Base-by-base conservation (phyloP, 306 rosid species). In the Lithocarpus polystachyus region DNA sequence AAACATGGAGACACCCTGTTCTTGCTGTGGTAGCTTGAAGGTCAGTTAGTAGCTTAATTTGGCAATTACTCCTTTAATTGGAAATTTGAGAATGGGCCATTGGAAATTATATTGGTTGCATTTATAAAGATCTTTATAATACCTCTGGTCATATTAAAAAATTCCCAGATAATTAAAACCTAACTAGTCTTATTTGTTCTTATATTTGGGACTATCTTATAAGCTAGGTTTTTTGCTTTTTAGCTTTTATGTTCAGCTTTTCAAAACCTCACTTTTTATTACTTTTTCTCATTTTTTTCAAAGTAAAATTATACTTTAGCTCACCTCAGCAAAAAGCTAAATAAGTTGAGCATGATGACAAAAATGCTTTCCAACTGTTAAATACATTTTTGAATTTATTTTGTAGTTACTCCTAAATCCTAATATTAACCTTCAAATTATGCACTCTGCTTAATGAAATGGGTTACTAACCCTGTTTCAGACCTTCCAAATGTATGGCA, bases 1-100 rank as follows among this genome's bases (percentile, higher is more conserved):
- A n/a, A 92, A 88, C 76, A 90, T 92, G 97, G 97, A 94, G 53
- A 65, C 90, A 71, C 98, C 98, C 4, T 94, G 97, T 84, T 89
- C 94, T 82, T 94, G 97, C 82, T 51, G 82, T 79, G 98, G 97
- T 56, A 94, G 93, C 85, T 89, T 94, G 86, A 94, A 94, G 98
- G 98, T 87, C 59, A 65, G 81, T 56, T 67, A 5, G 52, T 67
- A 19, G 51, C 52, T 67, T 76, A 68, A 7, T 62, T 76, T 60
- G 75, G 24, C 59, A 18, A 69, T 76, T 75, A 15, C 76, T 48
- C 74, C 52, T 68, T 68, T 35, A 33, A 45, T 67, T 33, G 8
- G 24, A 67, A n/a, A 67, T 51, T 79, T 33, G 6, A 28, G 22
- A 40, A 6, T 72, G 35, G 75, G 12, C 6, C 15, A 23, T 15